phyloP scores from a whole-genome alignment of 129 eudicot species.

The Lactuca saligna region DNA sequence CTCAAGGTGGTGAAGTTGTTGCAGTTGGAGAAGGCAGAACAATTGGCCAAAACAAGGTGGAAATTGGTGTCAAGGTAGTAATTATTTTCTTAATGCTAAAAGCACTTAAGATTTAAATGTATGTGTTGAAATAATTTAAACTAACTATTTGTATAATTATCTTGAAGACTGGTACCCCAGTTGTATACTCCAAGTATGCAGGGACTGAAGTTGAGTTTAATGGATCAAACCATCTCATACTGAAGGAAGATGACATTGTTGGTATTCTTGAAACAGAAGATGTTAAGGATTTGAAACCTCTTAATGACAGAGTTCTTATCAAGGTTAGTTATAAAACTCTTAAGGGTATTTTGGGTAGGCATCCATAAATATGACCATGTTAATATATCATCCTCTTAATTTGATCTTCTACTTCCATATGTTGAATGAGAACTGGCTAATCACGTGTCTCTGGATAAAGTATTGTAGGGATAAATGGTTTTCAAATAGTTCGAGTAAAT shows the following conservation, averaged over 20 bases:
- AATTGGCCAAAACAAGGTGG: constrained; percentile 64
- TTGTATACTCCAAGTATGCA: constrained; percentile 87
- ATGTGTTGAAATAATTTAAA: constrained; percentile 1
- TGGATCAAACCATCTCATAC: constrained; percentile 67
- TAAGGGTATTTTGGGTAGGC: too few relatives aligned
- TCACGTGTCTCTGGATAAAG: too few relatives aligned
- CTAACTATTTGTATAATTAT: neutral
- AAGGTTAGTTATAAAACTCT: constrained; percentile 46
- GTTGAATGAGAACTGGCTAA: too few relatives aligned
- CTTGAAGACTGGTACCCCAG: constrained; percentile 66
- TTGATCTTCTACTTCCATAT: too few relatives aligned
- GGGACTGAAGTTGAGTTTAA: constrained; percentile 87
- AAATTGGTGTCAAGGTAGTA: constrained; percentile 69
- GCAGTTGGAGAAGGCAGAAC: constrained; percentile 88
- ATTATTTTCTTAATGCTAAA: neutral
- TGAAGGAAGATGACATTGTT: constrained; percentile 91
- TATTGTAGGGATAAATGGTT: too few relatives aligned
- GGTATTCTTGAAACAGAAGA: constrained; percentile 88
- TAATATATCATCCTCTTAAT: too few relatives aligned
- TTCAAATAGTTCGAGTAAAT: too few relatives aligned
- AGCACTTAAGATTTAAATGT: neutral
- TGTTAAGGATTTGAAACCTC: constrained; percentile 80
- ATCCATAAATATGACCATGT: too few relatives aligned
- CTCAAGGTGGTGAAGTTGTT: constrained; percentile 91
- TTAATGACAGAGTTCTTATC: constrained; percentile 84